Conservation (phyloP, 2,329 filamentous ascomycete genomes). For the Akanthomyces muscarius region DNA sequence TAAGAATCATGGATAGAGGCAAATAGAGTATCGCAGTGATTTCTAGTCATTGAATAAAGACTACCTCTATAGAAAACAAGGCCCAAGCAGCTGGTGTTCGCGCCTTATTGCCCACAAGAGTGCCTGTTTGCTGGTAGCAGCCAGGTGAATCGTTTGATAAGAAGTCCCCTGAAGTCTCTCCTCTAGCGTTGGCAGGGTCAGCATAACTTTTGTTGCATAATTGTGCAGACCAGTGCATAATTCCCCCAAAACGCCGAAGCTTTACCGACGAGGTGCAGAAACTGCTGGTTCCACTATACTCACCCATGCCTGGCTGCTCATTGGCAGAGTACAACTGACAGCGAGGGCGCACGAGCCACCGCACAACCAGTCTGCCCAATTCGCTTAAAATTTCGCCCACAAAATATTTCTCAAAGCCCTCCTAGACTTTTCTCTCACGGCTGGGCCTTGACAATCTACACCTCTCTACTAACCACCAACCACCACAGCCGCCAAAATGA, state of each 20-base stretch:
- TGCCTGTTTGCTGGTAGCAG: no score
- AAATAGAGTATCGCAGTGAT: no score
- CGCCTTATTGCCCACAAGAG: no score
- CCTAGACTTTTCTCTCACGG: constrained; percentile 18
- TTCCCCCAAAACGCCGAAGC: neutral
- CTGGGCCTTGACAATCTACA: constrained; percentile 10
- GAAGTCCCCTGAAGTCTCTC: no score
- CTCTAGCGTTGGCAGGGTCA: no score
- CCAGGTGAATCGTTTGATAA: no score
- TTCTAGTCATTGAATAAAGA: no score
- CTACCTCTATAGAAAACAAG: no score
- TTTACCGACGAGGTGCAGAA: neutral
- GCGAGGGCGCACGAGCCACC: constrained; percentile 7
- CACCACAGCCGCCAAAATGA: constrained; percentile 38
- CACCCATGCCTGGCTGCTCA: neutral
- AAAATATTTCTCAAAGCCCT: constrained; percentile 28
- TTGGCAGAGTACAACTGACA: neutral
- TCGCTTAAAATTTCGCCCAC: constrained; percentile 40
- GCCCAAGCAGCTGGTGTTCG: no score
- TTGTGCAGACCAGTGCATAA: neutral
- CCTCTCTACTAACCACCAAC: constrained; percentile 35
- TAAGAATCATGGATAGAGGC: no score
- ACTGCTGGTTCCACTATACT: neutral
- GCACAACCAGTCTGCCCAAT: neutral
- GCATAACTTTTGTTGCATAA: neutral